Evolutionary conservation across 73 alveolate species (phyloP).

Genomic region (Paramecium tetraurelia): DNA sequence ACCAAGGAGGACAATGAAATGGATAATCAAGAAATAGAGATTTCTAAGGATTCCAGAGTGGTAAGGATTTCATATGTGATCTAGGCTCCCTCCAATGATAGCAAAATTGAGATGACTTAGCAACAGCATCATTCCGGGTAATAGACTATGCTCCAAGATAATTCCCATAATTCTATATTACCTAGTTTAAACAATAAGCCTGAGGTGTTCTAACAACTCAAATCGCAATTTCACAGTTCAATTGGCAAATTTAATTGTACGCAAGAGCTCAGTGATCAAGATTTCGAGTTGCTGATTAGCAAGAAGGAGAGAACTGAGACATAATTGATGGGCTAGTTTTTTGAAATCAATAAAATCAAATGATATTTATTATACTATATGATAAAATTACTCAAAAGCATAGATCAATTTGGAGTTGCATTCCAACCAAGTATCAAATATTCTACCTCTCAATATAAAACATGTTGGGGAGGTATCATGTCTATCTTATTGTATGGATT

Average conservation of each 20-base stretch:
- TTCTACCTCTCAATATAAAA: neutral
- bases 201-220: neutral
- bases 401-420: conserved; percentile 34
- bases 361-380: neutral
- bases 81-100: neutral
- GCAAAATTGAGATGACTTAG: neutral
- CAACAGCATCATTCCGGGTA: neutral
- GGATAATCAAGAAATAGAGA: neutral
- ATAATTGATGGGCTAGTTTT: neutral
- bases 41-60: neutral
- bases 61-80: neutral
- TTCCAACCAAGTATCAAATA: conserved; percentile 23
- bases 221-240: neutral
- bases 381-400: neutral
- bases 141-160: neutral
- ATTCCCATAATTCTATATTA: neutral
- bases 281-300: neutral
- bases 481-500: conserved; percentile 18
- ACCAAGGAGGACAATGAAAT: neutral
- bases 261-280: neutral
- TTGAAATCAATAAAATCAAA: neutral
- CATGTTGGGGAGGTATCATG: conserved; percentile 4
- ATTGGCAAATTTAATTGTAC: neutral
- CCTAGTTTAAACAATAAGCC: neutral
- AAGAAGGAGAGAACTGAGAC: neutral